These are phyloP conservation scores for Akanthomyces uredinophilus DNA, from an alignment of 2,329 filamentous ascomycete genomes.

Conservation along the genomic window DNA sequence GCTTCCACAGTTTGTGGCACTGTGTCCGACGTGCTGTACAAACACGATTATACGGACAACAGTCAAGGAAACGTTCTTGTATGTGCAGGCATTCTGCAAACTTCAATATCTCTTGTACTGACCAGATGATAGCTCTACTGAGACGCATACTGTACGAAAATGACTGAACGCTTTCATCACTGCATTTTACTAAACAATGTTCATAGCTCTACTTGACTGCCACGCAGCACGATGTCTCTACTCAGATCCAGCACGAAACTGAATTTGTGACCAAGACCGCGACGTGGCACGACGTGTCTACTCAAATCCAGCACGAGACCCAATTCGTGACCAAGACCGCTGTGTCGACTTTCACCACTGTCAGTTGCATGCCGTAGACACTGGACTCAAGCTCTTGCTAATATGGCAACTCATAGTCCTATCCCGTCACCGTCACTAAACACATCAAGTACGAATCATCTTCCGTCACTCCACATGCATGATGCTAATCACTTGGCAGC, in stretches of 20 bases:
- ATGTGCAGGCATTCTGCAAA: background rate
- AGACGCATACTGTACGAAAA: conserved; percentile 5
- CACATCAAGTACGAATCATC: conserved; percentile 14
- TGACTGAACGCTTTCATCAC: background rate
- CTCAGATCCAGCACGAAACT: background rate
- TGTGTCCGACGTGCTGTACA: background rate
- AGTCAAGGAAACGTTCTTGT: conserved; percentile 4
- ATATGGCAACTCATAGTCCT: conserved; percentile 10
- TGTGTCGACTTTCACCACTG: background rate
- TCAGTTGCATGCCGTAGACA: background rate
- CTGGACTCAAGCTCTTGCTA: background rate
- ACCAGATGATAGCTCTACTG: background rate
- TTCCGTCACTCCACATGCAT: background rate
- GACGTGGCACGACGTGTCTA: background rate
- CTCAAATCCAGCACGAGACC: background rate
- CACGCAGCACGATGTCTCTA: conserved; percentile 4
- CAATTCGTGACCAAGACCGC: background rate
- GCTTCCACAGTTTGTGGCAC: background rate
- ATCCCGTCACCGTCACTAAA: conserved; percentile 13
- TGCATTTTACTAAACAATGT: background rate
- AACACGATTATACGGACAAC: background rate
- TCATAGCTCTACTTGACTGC: background rate
- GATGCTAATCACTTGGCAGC: background rate
- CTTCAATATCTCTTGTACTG: background rate
- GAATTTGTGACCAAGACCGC: background rate